These are phyloP conservation scores for Mortierella sp. DNA, from an alignment of 371 early-diverging fungal genomes.

Conservation along the genomic window DNA sequence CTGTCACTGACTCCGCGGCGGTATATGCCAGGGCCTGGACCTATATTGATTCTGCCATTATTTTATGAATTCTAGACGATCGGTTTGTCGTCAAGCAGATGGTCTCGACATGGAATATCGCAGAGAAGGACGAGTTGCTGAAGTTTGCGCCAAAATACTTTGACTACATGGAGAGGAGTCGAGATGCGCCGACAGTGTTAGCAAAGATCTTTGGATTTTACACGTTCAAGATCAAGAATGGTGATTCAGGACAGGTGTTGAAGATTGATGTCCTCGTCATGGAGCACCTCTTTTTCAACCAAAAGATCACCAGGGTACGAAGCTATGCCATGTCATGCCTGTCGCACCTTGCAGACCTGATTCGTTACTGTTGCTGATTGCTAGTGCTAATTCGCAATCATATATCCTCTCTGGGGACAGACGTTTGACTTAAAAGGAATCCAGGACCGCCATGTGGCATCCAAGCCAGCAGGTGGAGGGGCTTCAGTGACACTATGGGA, in stretches of 20 bases:
- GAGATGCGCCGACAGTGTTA: constrained; percentile 78
- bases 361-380: background rate
- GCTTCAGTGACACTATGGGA: constrained; percentile 72
- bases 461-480: constrained; percentile 33
- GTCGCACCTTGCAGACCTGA: background rate
- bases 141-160: constrained; percentile 94
- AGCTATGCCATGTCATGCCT: no score
- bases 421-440: constrained; percentile 94
- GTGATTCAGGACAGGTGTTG: constrained; percentile 64
- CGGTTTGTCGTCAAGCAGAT: constrained; percentile 91
- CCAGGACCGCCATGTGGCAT: constrained; percentile 64
- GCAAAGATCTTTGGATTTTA: constrained; percentile 96
- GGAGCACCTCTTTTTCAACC: constrained; percentile 92
- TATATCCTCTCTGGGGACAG: constrained; percentile 35
- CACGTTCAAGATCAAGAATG: constrained; percentile 80
- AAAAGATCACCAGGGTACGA: constrained; percentile 74
- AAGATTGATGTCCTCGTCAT: constrained; percentile 93
- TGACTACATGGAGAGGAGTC: constrained; percentile 79
- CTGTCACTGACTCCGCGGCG: no score
- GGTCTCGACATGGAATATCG: constrained; percentile 75
- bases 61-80: no score
- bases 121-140: constrained; percentile 88
- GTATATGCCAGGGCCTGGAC: no score
- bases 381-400: background rate
- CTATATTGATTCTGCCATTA: no score